Conservation (phyloP, 2,329 filamentous ascomycete species). For the Teratosphaeria destructans region DNA sequence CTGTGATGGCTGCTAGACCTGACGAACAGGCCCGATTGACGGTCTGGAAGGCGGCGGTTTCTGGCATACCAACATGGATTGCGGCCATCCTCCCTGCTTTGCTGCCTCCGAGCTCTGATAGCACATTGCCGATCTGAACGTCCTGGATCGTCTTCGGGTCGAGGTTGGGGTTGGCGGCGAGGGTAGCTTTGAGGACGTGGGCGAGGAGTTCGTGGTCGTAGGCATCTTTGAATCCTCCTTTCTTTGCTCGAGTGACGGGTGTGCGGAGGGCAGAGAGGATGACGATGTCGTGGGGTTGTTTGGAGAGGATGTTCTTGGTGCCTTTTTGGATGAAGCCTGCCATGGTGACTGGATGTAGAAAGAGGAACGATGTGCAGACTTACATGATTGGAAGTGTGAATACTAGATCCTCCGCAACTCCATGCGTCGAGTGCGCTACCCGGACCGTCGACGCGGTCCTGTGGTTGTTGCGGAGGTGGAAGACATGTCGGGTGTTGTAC, state of each 20-base stretch:
- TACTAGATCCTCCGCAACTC: background rate
- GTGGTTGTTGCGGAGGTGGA: background rate
- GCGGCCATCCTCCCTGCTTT: slow-evolving; percentile 89
- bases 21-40: slow-evolving; percentile 80
- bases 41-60: slow-evolving; percentile 67
- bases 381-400: background rate
- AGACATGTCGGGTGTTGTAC: background rate
- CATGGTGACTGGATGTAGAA: slow-evolving; percentile 20
- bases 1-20: slow-evolving; percentile 65
- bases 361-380: background rate
- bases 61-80: slow-evolving; percentile 69
- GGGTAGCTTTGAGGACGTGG: slow-evolving; percentile 54
- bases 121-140: slow-evolving; percentile 75
- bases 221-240: slow-evolving; percentile 74
- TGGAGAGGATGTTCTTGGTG: slow-evolving; percentile 65
- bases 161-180: slow-evolving; percentile 62
- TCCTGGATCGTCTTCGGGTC: slow-evolving; percentile 63
- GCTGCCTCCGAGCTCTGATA: slow-evolving; percentile 79
- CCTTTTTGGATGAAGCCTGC: slow-evolving; percentile 42
- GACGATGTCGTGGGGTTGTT: slow-evolving; percentile 71
- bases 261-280: slow-evolving; percentile 87
- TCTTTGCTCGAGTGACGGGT: slow-evolving; percentile 72
- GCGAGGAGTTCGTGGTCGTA: slow-evolving; percentile 84
- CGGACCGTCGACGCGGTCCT: background rate
- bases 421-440: background rate